Conservation (phyloP, 306 rosid genomes). For the Amphicarpaea edgeworthii region DNA sequence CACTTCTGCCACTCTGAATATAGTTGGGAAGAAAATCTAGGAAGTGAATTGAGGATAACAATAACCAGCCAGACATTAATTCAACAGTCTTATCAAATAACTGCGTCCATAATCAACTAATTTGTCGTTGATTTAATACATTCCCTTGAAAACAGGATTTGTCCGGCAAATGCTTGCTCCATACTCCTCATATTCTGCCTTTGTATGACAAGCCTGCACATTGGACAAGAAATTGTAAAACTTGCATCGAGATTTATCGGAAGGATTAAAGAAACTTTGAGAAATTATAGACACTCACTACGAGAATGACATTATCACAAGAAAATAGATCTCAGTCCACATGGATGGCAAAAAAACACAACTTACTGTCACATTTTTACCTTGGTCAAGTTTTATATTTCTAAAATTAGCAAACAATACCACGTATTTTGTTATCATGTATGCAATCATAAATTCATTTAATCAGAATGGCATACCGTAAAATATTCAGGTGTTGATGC, state of each 20-base stretch:
- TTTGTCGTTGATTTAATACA: slow-evolving; percentile 71
- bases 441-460: slow-evolving; percentile 16
- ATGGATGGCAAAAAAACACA: background rate
- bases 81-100: slow-evolving; percentile 36
- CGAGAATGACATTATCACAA: background rate
- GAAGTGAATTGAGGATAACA: slow-evolving; percentile 40
- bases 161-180: slow-evolving; percentile 99
- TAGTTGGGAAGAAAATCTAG: slow-evolving; percentile 43
- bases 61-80: slow-evolving; percentile 42
- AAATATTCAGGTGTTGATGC: slow-evolving; percentile 98
- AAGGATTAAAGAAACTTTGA: background rate
- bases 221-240: slow-evolving; percentile 36
- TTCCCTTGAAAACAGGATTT: slow-evolving; percentile 99
- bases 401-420: slow-evolving; percentile 14
- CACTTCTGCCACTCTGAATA: slow-evolving; percentile 46
- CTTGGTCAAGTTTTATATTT: slow-evolving; percentile 1
- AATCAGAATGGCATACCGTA: slow-evolving; percentile 56
- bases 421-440: background rate
- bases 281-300: slow-evolving; percentile 12
- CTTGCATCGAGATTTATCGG: background rate
- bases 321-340: background rate
- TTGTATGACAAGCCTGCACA: slow-evolving; percentile 97
- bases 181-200: slow-evolving; percentile 94
- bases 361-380: background rate
- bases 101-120: slow-evolving; percentile 41